Conservation (phyloP, 164 flowering plant species). For the Kalanchoe fedtschenkoi region DNA sequence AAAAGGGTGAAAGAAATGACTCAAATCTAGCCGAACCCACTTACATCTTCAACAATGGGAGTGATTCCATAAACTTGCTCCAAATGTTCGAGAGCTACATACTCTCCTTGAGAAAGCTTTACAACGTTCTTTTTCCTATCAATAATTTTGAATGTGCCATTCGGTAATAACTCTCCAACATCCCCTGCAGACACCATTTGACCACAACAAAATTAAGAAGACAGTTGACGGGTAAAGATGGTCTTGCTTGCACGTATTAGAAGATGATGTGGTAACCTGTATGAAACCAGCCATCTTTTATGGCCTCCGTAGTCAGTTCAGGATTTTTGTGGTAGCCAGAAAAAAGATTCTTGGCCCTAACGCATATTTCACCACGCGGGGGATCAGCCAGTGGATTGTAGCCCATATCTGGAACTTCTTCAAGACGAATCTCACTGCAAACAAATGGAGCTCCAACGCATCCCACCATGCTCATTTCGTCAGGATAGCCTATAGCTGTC, state of each 20-base stretch:
- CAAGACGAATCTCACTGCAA: constrained; percentile 62
- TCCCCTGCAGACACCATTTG: constrained; percentile 56
- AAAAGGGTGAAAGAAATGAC: neutral
- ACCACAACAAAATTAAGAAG: neutral
- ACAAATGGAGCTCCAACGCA: constrained; percentile 55
- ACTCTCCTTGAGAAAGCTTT: constrained; percentile 97
- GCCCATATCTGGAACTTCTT: constrained; percentile 94
- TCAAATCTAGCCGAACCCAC: constrained; percentile 12
- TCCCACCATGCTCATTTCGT: constrained; percentile 73
- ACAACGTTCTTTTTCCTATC: constrained; percentile 90
- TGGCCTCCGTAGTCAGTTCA: constrained; percentile 59
- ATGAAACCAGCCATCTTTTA: constrained; percentile 94
- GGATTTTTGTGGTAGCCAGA: constrained; percentile 78
- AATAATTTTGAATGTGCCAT: constrained; percentile 73
- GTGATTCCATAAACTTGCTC: constrained; percentile 57
- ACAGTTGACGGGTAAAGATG: neutral
- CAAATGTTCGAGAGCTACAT: constrained; percentile 79
- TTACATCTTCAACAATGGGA: constrained; percentile 81
- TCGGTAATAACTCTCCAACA: constrained; percentile 81
- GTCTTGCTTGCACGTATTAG: neutral
- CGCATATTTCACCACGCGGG: constrained; percentile 79
- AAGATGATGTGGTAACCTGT: constrained; percentile 42
- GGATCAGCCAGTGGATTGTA: constrained; percentile 68
- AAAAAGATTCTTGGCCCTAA: constrained; percentile 64
- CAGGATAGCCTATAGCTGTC: constrained; percentile 50